Conservation (phyloP, 2,329 filamentous ascomycete genomes). For the Colletotrichum spaethianum region DNA sequence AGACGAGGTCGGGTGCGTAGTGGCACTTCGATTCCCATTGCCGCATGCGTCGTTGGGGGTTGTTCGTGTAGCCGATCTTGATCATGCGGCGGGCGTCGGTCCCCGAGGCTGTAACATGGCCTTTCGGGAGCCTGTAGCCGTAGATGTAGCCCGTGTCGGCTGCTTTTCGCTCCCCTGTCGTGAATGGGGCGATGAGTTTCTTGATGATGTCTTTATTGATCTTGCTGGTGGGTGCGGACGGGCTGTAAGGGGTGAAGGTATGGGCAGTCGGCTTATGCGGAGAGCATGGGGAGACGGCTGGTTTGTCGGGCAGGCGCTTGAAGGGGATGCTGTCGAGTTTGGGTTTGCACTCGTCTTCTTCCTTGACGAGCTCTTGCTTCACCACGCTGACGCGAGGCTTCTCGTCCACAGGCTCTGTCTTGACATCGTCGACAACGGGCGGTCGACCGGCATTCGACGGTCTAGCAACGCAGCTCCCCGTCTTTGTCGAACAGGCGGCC, state of each 20-base stretch:
- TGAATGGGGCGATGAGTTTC: not conserved
- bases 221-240: no score
- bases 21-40: conserved; percentile 44
- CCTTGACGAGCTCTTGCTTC: not conserved
- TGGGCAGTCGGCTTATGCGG: not conserved
- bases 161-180: not conserved
- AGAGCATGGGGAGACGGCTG: not conserved
- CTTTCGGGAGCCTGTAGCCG: conserved; percentile 7
- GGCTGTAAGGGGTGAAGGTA: not conserved
- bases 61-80: conserved; percentile 49
- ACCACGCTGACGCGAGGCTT: not conserved
- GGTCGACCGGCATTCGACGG: not conserved
- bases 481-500: not conserved
- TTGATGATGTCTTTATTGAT: conserved; percentile 8
- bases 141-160: conserved; percentile 15
- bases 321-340: not conserved
- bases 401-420: not conserved
- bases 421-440: not conserved
- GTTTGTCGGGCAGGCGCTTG: not conserved
- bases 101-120: not conserved
- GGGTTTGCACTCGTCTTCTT: not conserved
- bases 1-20: conserved; percentile 45
- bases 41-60: conserved; percentile 45
- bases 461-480: not conserved
- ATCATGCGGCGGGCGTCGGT: conserved; percentile 21